Evolutionary conservation across 164 flowering plant species (phyloP).

Genomic region (Buxus sempervirens): DNA sequence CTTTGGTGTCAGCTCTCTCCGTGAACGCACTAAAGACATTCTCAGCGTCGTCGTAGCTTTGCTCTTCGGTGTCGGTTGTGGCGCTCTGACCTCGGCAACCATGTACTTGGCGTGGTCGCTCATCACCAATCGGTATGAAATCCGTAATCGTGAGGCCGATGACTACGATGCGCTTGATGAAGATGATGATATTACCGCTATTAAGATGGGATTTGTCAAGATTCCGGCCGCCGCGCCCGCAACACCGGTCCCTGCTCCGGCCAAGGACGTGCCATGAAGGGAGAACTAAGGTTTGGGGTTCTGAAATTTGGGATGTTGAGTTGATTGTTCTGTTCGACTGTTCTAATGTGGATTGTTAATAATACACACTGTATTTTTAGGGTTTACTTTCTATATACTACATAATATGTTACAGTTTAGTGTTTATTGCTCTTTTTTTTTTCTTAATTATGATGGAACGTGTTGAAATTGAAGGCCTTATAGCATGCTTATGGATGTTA

Average conservation of each 20-base stretch:
- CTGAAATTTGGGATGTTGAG: background rate
- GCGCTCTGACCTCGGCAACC: conserved; percentile 46
- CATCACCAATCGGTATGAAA: conserved; percentile 26
- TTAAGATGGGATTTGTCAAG: conserved; percentile 29
- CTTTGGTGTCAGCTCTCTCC: conserved; percentile 25
- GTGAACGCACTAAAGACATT: conserved; percentile 45
- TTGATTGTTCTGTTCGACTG: background rate
- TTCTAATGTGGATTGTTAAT: conserved; percentile 3
- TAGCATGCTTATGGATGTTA: too few relatives aligned
- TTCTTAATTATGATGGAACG: background rate
- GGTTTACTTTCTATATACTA: background rate
- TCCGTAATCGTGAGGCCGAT: conserved; percentile 18
- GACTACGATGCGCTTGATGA: conserved; percentile 18
- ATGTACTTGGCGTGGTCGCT: conserved; percentile 50
- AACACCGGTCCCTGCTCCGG: conserved; percentile 13
- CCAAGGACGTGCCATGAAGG: conserved; percentile 27
- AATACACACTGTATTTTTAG: background rate
- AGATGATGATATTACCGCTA: conserved; percentile 18
- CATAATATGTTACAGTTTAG: background rate
- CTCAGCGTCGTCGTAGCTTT: conserved; percentile 45
- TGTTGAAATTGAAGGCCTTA: too few relatives aligned
- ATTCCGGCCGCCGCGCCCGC: conserved; percentile 21
- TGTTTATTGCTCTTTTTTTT: too few relatives aligned
- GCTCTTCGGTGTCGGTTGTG: conserved; percentile 54
- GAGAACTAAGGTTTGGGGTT: conserved; percentile 19